Evolutionary conservation across 345 rosid genomes (phyloP).

Genomic region (Gossypium anomalum): DNA sequence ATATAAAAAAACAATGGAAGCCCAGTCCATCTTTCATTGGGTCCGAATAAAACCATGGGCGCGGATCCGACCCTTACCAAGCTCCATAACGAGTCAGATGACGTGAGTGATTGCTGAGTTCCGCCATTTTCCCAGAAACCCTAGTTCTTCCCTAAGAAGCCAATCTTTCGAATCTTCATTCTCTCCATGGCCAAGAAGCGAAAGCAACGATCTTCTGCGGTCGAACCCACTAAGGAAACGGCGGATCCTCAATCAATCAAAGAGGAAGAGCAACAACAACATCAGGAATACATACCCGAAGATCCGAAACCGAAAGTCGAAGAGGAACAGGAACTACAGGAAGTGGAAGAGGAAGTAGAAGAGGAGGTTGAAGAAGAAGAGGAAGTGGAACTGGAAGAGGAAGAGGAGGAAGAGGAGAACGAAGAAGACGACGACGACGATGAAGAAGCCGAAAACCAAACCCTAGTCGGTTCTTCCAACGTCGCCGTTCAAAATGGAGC

Average conservation of each 20-base stretch:
- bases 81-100: neutral
- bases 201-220: conserved; percentile 48
- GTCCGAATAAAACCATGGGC: neutral
- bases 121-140: neutral
- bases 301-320: conserved; percentile 11
- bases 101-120: neutral
- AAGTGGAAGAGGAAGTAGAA: conserved; percentile 21
- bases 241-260: conserved; percentile 24
- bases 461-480: neutral
- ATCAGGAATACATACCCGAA: conserved; percentile 18
- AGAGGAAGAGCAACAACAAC: conserved; percentile 16
- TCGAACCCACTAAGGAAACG: conserved; percentile 16
- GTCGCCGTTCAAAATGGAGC: conserved; percentile 15
- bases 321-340: conserved; percentile 1
- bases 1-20: neutral
- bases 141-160: neutral
- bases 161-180: neutral
- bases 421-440: conserved; percentile 17
- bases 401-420: conserved; percentile 29
- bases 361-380: conserved; percentile 31
- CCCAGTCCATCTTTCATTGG: neutral
- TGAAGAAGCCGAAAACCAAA: conserved; percentile 15
- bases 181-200: conserved; percentile 60
- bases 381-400: conserved; percentile 34
- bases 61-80: neutral